phyloP scores from a whole-genome alignment of 306 rosid genomes.

The Erythrophleum fordii region DNA sequence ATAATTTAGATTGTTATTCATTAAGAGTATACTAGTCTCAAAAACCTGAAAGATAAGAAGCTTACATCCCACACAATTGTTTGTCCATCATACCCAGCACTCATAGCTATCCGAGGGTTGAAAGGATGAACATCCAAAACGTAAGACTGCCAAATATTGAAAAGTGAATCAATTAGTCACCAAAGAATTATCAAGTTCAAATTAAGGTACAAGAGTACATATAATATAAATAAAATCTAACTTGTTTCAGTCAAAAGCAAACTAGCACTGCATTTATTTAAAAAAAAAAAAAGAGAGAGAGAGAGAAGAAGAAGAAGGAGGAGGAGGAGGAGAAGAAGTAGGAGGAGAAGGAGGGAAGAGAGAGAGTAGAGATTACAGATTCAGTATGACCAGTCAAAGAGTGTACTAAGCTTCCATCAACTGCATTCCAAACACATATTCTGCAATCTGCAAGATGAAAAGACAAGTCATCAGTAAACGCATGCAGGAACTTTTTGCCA shows the following conservation, averaged over 20 bases:
- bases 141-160: conserved; percentile 68
- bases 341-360: background rate
- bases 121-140: conserved; percentile 98
- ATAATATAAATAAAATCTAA: conserved; percentile 8
- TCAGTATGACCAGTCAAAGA: conserved; percentile 88
- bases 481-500: conserved; percentile 10
- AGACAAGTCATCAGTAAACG: conserved; percentile 38
- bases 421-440: conserved; percentile 96
- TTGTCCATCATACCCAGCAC: conserved; percentile 93
- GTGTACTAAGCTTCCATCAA: conserved; percentile 94
- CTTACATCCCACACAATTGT: conserved; percentile 97
- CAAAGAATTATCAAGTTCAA: conserved; percentile 36
- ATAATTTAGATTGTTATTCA: conserved; percentile 30
- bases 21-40: conserved; percentile 24
- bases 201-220: conserved; percentile 18
- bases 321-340: background rate
- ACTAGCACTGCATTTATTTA: conserved; percentile 20
- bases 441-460: conserved; percentile 74
- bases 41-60: conserved; percentile 30
- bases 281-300: background rate
- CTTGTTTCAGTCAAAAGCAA: conserved; percentile 17
- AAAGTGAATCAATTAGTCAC: conserved; percentile 42
- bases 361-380: conserved; percentile 55
- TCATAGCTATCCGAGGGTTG: conserved; percentile 96
- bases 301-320: too few relatives aligned